Evolutionary conservation across 306 rosid species (phyloP), one percentile per base, ranked within the genome.

Genomic region (Trifolium subterraneum): DNA sequence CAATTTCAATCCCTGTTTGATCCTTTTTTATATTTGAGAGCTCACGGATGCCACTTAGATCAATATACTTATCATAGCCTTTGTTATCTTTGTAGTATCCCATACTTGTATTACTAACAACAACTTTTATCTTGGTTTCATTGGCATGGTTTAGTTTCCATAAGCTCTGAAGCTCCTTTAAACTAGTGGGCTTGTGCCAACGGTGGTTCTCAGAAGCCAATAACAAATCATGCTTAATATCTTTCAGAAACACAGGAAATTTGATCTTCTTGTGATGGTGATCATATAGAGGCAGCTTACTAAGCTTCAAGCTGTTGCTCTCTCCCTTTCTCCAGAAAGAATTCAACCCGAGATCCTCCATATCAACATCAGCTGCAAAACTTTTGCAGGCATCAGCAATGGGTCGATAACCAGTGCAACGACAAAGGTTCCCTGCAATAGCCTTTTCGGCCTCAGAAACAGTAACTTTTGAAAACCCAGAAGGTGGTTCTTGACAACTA

Each of bases 331-430:
- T 81, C 96, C 97, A 91, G 45, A 88, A 94, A 10, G 95, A 78
- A 69, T 91, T 94, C 56, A 88, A 59, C 42, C 98, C 98, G 82
- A 94, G 85, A 81, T 94, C 96, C 83, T 94, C 98, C 16, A 94
- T 84, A 78, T 94, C 98, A 71, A 90, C 92, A 74, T 92, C 89
- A 42, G 87, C 83, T 8, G 99, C 87, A 69, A 92, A 92, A 73
- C 97, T 94, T 85, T 91, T 94, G 80, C 95, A 94, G 73, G 86
- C 97, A 87, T 91, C 99, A 33, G 92, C 99, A 51, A 91, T 90
- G 3, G 99, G 74, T 23, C 97, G 87, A 29, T 94, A 94, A 3
- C 98, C 96, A 0, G 98, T 91, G 60, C 98, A 94, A n/a, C 97
- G 91, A 72, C 98, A 94, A 59, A 91, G 98, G 79, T 91, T 88